Evolutionary conservation across 129 eudicot species (phyloP).

Genomic region (Helianthus tuberosus): DNA sequence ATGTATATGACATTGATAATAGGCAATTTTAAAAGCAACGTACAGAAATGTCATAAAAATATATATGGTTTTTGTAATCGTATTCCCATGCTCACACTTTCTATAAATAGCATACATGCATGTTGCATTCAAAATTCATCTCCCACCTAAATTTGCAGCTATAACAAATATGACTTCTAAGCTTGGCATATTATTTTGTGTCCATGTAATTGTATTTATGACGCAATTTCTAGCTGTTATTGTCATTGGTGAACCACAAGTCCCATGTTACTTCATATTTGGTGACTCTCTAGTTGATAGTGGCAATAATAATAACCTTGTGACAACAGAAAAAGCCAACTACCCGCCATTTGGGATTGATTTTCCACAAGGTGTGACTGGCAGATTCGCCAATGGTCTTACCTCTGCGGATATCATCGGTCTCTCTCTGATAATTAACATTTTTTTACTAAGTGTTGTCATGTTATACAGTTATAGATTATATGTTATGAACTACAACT

Average conservation of each 20-base stretch:
- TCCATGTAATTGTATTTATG: background rate
- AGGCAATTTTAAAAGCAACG: no score
- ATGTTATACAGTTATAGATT: no score
- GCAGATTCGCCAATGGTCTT: slow-evolving; percentile 58
- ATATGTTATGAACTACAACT: no score
- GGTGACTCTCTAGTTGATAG: slow-evolving; percentile 29
- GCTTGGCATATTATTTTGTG: background rate
- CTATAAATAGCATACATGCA: background rate
- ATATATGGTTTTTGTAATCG: no score
- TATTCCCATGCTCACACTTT: background rate
- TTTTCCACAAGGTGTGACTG: slow-evolving; percentile 44
- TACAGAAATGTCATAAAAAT: no score
- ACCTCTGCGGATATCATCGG: slow-evolving; percentile 45
- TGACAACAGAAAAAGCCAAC: slow-evolving; percentile 48
- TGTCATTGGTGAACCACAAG: slow-evolving; percentile 11
- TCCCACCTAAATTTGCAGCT: background rate
- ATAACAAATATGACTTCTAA: slow-evolving; percentile 2
- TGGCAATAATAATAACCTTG: slow-evolving; percentile 28
- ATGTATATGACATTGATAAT: no score
- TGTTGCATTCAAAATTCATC: background rate
- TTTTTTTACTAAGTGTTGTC: background rate
- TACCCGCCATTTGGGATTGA: slow-evolving; percentile 63
- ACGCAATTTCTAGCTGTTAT: background rate
- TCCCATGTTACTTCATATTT: slow-evolving; percentile 35
- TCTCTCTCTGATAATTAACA: background rate